phyloP scores from a whole-genome alignment of 148 eudicot genomes.

The Silene conica region DNA sequence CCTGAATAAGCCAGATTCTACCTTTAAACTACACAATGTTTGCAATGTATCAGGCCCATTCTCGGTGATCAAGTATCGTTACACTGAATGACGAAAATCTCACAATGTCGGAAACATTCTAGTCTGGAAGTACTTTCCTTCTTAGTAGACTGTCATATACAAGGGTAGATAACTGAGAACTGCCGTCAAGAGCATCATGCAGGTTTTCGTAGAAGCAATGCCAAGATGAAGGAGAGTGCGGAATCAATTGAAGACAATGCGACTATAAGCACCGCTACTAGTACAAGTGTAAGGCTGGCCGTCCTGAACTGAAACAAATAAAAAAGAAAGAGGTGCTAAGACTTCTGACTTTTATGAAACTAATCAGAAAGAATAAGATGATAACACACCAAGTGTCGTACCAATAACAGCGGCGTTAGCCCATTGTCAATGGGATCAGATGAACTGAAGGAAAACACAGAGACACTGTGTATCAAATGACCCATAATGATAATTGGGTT shows the following conservation, averaged over 20 bases:
- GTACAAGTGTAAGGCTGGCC: conserved; percentile 65
- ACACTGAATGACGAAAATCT: not conserved
- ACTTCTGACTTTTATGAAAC: not conserved
- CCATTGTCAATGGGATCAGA: too few species aligned
- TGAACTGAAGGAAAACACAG: not conserved
- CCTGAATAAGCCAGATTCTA: not conserved
- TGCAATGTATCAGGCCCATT: not conserved
- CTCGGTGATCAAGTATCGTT: not conserved
- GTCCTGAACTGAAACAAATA: conserved; percentile 63
- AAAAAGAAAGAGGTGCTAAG: not conserved
- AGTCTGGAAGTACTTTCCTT: not conserved
- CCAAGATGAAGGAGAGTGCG: conserved; percentile 51
- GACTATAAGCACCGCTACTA: conserved; percentile 67
- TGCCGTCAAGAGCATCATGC: conserved; percentile 8
- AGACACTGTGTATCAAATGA: not conserved
- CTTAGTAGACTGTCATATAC: not conserved
- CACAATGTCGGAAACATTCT: not conserved
- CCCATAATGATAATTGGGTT: not conserved
- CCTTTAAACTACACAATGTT: not conserved
- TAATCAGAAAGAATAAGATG: not conserved
- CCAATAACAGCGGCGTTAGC: not conserved
- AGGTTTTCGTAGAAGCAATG: conserved; percentile 44
- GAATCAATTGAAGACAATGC: conserved; percentile 76
- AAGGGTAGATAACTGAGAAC: not conserved
- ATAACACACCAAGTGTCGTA: not conserved